phyloP scores from a whole-genome alignment of 331 rosid species.

The Erythrophleum ivorense region DNA sequence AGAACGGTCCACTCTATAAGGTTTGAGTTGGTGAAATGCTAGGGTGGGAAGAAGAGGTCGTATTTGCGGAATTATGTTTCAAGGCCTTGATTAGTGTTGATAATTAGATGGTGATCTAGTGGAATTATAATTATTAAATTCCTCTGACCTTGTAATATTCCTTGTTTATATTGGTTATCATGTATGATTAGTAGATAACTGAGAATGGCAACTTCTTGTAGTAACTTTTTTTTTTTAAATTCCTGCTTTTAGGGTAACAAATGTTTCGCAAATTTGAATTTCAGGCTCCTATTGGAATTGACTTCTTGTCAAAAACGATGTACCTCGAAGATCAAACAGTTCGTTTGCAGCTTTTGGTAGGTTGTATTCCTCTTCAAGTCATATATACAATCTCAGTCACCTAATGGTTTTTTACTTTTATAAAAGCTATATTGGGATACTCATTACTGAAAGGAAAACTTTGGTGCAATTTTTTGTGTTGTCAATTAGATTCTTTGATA shows the following conservation, averaged over 20 bases:
- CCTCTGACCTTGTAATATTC: conserved; percentile 13
- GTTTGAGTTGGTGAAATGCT: conserved; percentile 27
- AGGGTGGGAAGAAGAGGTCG: conserved; percentile 23
- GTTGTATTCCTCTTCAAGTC: conserved; percentile 41
- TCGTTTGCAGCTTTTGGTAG: conserved; percentile 97
- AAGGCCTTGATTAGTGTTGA: conserved; percentile 3
- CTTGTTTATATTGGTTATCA: conserved; percentile 22
- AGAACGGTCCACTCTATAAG: background rate
- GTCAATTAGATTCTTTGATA: background rate
- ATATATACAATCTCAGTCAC: conserved; percentile 5
- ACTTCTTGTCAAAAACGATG: conserved; percentile 97
- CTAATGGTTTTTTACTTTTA: background rate
- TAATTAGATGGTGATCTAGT: background rate
- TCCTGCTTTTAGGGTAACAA: conserved; percentile 30
- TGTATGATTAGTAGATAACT: background rate
- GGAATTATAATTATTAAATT: conserved; percentile 12
- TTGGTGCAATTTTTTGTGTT: background rate
- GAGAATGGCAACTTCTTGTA: conserved; percentile 15
- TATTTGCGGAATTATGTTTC: conserved; percentile 10
- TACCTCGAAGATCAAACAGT: conserved; percentile 98
- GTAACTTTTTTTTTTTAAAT: background rate
- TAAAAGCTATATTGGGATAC: background rate
- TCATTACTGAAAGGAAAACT: background rate
- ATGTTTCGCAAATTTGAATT: conserved; percentile 29
- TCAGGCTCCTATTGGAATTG: conserved; percentile 98